These are phyloP conservation scores for Microsporum ferrugineum DNA, from an alignment of 2,329 filamentous ascomycete species.

Conservation along the genomic window DNA sequence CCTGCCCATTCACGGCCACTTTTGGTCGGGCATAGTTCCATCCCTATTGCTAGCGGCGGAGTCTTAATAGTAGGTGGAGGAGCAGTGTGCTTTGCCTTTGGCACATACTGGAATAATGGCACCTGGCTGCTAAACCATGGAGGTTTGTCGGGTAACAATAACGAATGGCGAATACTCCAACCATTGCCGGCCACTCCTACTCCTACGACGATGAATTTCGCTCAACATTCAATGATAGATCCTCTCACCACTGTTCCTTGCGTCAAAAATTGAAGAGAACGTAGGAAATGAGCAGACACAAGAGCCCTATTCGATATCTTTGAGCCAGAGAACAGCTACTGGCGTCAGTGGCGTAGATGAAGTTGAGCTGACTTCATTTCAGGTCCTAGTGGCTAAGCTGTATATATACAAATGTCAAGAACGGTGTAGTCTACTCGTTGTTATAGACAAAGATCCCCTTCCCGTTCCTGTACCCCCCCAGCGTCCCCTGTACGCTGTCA, in stretches of 20 bases:
- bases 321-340: neutral
- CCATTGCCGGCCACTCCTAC: neutral
- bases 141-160: slow-evolving; percentile 16
- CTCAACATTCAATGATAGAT: neutral
- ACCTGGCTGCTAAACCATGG: slow-evolving; percentile 37
- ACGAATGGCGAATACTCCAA: slow-evolving; percentile 26
- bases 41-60: slow-evolving; percentile 37
- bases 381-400: no score
- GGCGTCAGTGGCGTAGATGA: no score
- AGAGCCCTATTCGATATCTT: neutral
- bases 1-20: slow-evolving; percentile 46
- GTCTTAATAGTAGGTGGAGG: slow-evolving; percentile 65
- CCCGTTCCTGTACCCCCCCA: slow-evolving; percentile 72
- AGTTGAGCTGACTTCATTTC: no score
- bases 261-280: neutral
- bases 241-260: neutral
- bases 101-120: slow-evolving; percentile 67
- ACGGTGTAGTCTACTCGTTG: slow-evolving; percentile 22
- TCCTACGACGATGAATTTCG: slow-evolving; percentile 14
- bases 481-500: slow-evolving; percentile 66
- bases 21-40: slow-evolving; percentile 55
- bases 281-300: neutral
- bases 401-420: no score
- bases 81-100: slow-evolving; percentile 83
- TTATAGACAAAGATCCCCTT: slow-evolving; percentile 85